Percentiles rank a stretch among this genome's conserved stretches.
phyloP scores from a whole-genome alignment of 2,329 filamentous ascomycete species.

The Onygenales sp. region DNA sequence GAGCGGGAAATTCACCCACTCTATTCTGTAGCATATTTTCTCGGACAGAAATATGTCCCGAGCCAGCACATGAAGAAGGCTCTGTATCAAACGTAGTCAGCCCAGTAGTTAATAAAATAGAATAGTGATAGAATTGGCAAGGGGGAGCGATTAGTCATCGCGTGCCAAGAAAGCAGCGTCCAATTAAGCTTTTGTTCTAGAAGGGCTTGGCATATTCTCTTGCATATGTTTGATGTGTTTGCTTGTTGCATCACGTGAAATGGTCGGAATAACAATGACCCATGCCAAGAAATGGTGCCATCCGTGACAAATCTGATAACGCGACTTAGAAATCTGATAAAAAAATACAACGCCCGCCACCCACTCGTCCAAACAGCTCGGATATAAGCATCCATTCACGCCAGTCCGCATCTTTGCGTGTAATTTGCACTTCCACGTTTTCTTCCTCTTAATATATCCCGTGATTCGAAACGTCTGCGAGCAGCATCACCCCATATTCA shows the following conservation, averaged over 20 bases:
- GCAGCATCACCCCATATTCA: no score
- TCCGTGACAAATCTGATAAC: conserved; percentile 2
- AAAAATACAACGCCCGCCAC: not conserved
- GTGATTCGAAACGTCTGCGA: no score
- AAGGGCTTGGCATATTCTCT: not conserved
- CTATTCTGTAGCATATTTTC: no score
- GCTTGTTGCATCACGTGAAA: not conserved
- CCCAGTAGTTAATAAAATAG: not conserved
- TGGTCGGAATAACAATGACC: not conserved
- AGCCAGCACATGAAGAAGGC: no score
- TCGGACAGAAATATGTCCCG: not conserved
- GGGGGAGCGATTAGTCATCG: not conserved
- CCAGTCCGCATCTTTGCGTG: no score
- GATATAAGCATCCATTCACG: no score
- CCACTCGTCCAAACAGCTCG: no score
- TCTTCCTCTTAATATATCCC: no score
- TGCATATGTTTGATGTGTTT: not conserved
- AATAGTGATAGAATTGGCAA: not conserved
- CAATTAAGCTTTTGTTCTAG: not conserved
- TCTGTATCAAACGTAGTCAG: no score
- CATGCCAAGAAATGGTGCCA: not conserved
- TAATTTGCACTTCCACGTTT: no score
- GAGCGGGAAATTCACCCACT: no score
- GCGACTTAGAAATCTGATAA: not conserved
- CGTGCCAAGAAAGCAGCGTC: not conserved